Percentiles rank a stretch among this genome's conserved stretches.
These are phyloP conservation scores for Vaccinium darrowii DNA, from an alignment of 148 eudicot genomes.

Conservation along the genomic window DNA sequence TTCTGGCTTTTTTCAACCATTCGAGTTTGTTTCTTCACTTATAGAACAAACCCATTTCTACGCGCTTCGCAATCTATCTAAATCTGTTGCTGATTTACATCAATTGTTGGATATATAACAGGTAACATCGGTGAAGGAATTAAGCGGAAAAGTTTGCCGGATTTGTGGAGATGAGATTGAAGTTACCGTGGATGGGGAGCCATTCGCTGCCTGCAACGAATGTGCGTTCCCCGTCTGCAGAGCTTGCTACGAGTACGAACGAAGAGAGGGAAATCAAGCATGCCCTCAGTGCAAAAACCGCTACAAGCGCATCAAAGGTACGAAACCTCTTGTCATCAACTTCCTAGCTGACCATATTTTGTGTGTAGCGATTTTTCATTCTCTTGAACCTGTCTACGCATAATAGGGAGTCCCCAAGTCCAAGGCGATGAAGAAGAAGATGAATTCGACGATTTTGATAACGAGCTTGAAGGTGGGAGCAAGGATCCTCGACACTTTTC, in stretches of 20 bases:
- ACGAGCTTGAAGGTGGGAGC: conserved; percentile 55
- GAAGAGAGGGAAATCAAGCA: conserved; percentile 82
- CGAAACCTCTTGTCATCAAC: neutral
- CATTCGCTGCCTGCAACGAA: conserved; percentile 89
- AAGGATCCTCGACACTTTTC: conserved; percentile 38
- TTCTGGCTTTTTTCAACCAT: neutral
- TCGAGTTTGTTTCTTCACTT: neutral
- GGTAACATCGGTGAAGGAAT: conserved; percentile 66
- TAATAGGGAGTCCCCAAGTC: conserved; percentile 71
- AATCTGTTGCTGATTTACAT: conserved; percentile 11
- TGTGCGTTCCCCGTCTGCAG: conserved; percentile 92
- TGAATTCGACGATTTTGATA: conserved; percentile 71
- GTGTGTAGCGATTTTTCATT: neutral
- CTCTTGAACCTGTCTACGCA: neutral
- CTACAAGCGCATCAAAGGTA: conserved; percentile 79
- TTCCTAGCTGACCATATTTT: neutral
- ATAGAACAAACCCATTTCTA: neutral
- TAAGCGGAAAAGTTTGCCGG: conserved; percentile 75
- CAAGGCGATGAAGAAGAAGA: conserved; percentile 95
- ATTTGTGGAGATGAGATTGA: conserved; percentile 90
- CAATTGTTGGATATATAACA: neutral
- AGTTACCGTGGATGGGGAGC: conserved; percentile 55
- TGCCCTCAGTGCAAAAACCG: conserved; percentile 93
- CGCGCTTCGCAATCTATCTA: neutral
- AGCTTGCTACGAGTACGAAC: conserved; percentile 83